A percentile compares a stretch with the other conserved stretches of the same genome.
phyloP scores from a whole-genome alignment of 2,329 filamentous ascomycete species.

The Fusarium begoniae region DNA sequence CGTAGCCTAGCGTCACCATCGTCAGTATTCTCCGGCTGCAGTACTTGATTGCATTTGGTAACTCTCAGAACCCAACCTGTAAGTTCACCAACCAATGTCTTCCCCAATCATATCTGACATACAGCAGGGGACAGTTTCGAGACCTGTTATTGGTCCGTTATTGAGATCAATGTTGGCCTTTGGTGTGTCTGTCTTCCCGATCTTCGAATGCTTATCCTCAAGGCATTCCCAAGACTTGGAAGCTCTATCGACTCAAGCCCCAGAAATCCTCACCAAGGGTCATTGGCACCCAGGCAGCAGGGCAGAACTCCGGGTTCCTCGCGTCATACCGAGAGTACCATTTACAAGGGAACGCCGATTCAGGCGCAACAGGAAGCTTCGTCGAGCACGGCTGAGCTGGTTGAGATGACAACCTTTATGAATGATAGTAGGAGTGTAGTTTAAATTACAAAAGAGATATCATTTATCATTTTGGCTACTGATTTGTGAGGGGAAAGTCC shows the following conservation, averaged over 20 bases:
- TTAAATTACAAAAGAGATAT: background rate
- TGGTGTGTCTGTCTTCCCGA: conserved; percentile 4
- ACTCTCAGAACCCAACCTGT: conserved; percentile 12
- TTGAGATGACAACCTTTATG: background rate
- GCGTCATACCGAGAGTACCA: background rate
- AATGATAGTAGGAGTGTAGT: background rate
- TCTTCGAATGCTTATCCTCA: background rate
- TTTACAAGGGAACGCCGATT: background rate
- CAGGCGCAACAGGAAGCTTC: background rate
- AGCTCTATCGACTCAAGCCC: background rate
- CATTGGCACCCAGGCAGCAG: background rate
- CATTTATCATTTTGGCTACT: background rate
- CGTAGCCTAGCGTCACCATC: background rate
- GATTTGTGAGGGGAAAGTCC: background rate
- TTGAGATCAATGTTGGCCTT: background rate
- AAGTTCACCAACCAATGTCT: background rate
- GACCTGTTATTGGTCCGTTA: background rate
- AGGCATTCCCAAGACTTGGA: background rate
- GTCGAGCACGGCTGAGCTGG: conserved; percentile 2
- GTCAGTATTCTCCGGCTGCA: conserved; percentile 6
- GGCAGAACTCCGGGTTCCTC: background rate
- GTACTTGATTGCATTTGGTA: background rate
- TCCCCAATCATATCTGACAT: background rate
- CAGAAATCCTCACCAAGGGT: background rate
- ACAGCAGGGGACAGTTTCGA: background rate